These are phyloP conservation scores for Pleoardoris graminearum DNA, from an alignment of 2,329 filamentous ascomycete genomes.

Conservation along the genomic window DNA sequence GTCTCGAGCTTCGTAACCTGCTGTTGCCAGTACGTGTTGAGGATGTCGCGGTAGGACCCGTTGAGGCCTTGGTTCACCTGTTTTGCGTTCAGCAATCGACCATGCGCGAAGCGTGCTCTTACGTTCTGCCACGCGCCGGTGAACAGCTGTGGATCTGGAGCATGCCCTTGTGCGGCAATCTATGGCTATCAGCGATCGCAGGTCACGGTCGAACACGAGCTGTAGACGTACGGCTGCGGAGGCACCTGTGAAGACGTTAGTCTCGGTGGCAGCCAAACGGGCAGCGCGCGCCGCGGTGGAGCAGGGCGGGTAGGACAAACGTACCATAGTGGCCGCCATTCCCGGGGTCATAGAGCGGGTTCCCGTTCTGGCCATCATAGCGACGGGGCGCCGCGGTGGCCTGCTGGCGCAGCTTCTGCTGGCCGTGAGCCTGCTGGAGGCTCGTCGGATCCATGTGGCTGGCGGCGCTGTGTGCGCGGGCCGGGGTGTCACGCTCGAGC, in stretches of 20 bases:
- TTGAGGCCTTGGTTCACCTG: constrained; percentile 94
- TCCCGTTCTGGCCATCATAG: constrained; percentile 56
- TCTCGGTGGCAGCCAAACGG: constrained; percentile 14
- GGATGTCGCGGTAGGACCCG: constrained; percentile 91
- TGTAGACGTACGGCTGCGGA: constrained; percentile 64
- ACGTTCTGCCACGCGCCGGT: constrained; percentile 96
- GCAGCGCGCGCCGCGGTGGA: constrained; percentile 6
- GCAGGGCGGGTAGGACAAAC: constrained; percentile 19
- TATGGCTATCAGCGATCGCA: constrained; percentile 44
- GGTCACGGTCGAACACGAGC: constrained; percentile 18
- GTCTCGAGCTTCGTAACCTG: constrained; percentile 94
- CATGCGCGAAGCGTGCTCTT: constrained; percentile 21
- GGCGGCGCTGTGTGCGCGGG: constrained; percentile 29
- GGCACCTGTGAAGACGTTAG: constrained; percentile 57
- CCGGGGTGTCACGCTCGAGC: constrained; percentile 27
- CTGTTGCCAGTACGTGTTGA: constrained; percentile 99
- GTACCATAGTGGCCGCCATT: constrained; percentile 56
- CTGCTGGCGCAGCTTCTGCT: constrained; percentile 44
- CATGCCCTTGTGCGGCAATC: constrained; percentile 85
- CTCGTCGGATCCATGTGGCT: constrained; percentile 43
- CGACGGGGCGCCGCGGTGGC: constrained; percentile 45
- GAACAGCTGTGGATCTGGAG: constrained; percentile 87
- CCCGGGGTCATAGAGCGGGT: constrained; percentile 51
- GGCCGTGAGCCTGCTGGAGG: constrained; percentile 41
- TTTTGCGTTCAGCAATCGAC: constrained; percentile 26